These are phyloP conservation scores for Rutstroemia sydowiana DNA, from an alignment of 2,329 filamentous ascomycete species.

Conservation along the genomic window DNA sequence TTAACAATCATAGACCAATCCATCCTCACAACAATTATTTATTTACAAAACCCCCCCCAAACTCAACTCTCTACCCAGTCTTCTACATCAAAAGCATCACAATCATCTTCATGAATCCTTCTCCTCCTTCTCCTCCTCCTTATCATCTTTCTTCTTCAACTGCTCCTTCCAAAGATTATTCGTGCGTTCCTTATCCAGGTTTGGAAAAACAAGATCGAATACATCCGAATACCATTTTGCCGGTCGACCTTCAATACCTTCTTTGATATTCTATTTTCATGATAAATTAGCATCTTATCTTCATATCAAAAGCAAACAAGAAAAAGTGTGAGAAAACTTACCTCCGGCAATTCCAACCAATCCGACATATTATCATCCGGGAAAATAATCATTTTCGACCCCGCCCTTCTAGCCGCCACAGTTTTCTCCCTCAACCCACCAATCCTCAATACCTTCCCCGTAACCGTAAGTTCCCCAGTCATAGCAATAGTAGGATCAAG, in stretches of 20 bases:
- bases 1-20: too few relatives aligned
- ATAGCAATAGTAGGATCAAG: conserved; percentile 87
- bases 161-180: conserved; percentile 51
- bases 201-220: conserved; percentile 82
- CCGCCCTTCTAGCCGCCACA: conserved; percentile 84
- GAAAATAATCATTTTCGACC: conserved; percentile 90
- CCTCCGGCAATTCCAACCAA: conserved; percentile 94
- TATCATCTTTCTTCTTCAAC: conserved; percentile 24
- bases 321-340: conserved; percentile 49
- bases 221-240: conserved; percentile 93
- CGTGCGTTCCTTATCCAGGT: conserved; percentile 65
- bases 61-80: too few relatives aligned
- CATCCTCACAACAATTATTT: too few relatives aligned
- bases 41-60: too few relatives aligned
- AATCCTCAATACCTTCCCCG: conserved; percentile 91
- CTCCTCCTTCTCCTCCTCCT: conserved; percentile 22
- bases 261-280: conserved; percentile 89
- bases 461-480: conserved; percentile 95
- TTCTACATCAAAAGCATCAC: too few relatives aligned
- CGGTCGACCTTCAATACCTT: conserved; percentile 84
- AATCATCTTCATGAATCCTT: neutral
- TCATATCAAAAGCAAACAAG: neutral
- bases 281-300: conserved; percentile 15
- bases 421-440: conserved; percentile 95
- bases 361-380: conserved; percentile 92